Evolutionary conservation across 2,329 filamentous ascomycete species (phyloP).

Genomic region (Colletotrichum lini): DNA sequence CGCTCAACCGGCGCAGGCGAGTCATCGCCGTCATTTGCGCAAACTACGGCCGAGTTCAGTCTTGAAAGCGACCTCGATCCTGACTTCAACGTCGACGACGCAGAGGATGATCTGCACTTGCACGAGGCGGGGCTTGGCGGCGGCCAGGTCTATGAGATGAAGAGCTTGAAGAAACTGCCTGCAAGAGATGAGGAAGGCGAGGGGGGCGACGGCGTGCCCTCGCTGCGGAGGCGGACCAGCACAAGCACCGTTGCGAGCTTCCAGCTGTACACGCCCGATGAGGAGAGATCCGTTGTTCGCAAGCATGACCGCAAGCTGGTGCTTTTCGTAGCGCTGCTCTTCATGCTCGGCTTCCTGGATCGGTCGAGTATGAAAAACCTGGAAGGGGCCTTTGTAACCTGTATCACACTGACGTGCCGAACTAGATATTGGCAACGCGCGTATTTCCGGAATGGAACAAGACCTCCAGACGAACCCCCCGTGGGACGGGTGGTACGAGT

Average conservation of each 20-base stretch:
- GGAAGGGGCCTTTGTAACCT: not conserved
- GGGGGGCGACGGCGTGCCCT: conserved; percentile 51
- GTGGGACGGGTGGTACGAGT: conserved; percentile 68
- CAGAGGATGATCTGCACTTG: conserved; percentile 46
- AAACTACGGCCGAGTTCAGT: conserved; percentile 55
- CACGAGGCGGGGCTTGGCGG: conserved; percentile 47
- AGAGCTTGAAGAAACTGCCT: conserved; percentile 13
- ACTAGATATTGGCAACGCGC: conserved; percentile 74
- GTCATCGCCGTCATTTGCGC: conserved; percentile 55
- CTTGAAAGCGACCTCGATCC: conserved; percentile 54
- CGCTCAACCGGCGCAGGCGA: conserved; percentile 40
- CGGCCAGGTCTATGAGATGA: conserved; percentile 53
- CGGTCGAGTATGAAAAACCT: conserved; percentile 76
- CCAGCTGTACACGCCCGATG: conserved; percentile 70
- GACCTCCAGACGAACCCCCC: conserved; percentile 69
- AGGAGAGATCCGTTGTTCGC: conserved; percentile 78
- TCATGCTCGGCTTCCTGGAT: conserved; percentile 88
- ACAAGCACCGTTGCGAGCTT: conserved; percentile 54
- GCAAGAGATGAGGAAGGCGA: conserved; percentile 47
- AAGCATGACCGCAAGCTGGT: conserved; percentile 86
- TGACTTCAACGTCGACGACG: conserved; percentile 44
- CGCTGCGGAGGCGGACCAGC: conserved; percentile 46
- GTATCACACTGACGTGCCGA: conserved; percentile 12
- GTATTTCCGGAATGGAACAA: conserved; percentile 74
- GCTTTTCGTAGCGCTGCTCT: conserved; percentile 84